Evolutionary conservation across 768 basidiomycete genomes (phyloP).

Genomic region (Hirschioporus abietinus): DNA sequence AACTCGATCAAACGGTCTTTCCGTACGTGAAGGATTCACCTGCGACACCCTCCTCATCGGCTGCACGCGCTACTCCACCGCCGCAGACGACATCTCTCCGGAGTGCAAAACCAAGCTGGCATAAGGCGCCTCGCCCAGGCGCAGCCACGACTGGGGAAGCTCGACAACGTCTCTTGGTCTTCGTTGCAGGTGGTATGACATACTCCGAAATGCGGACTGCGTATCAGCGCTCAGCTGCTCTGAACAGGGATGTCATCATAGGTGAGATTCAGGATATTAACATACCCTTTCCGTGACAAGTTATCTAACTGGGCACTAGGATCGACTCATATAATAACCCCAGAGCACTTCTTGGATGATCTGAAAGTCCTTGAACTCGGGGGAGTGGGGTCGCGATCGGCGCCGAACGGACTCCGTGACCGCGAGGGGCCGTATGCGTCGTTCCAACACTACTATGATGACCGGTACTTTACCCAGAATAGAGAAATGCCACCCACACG

Average conservation of each 20-base stretch:
- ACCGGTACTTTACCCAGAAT: slow-evolving; percentile 58
- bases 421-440: slow-evolving; percentile 39
- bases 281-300: slow-evolving; percentile 7
- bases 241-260: slow-evolving; percentile 88
- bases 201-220: slow-evolving; percentile 91
- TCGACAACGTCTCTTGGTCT: slow-evolving; percentile 78
- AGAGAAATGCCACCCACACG: slow-evolving; percentile 47
- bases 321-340: slow-evolving; percentile 83
- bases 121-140: slow-evolving; percentile 60
- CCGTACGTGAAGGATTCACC: slow-evolving; percentile 88
- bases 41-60: slow-evolving; percentile 36
- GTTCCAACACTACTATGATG: slow-evolving; percentile 75
- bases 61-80: slow-evolving; percentile 40
- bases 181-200: slow-evolving; percentile 92
- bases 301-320: slow-evolving; percentile 45
- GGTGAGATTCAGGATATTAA: slow-evolving; percentile 47
- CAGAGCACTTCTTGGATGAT: slow-evolving; percentile 80
- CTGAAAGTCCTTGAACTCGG: slow-evolving; percentile 81
- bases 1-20: slow-evolving; percentile 73
- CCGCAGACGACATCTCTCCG: slow-evolving; percentile 64
- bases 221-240: slow-evolving; percentile 66
- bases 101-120: slow-evolving; percentile 88
- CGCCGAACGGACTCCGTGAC: slow-evolving; percentile 65
- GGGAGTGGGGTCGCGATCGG: slow-evolving; percentile 73
- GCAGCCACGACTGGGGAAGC: slow-evolving; percentile 39